phyloP scores from a whole-genome alignment of 1,139 yeast genomes.

The Pichia sp. region DNA sequence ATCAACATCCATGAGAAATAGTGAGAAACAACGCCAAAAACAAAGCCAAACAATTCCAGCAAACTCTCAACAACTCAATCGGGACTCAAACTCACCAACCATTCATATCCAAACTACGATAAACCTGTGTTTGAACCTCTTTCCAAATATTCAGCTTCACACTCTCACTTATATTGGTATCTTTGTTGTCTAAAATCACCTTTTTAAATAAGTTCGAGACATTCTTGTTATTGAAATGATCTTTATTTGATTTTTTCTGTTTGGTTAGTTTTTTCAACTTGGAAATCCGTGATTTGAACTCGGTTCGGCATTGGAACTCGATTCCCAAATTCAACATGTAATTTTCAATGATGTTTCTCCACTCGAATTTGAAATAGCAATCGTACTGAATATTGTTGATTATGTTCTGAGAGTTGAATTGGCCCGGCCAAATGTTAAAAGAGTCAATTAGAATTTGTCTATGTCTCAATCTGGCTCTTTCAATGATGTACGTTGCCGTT shows the following conservation, averaged over 20 bases:
- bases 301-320: constrained; percentile 58
- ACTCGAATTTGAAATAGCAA: constrained; percentile 32
- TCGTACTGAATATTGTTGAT: constrained; percentile 14
- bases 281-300: constrained; percentile 37
- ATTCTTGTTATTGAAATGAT: constrained; percentile 5
- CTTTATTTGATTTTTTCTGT: constrained; percentile 2
- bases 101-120: constrained; percentile 31
- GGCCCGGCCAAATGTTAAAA: constrained; percentile 16
- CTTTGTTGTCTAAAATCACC: constrained; percentile 17
- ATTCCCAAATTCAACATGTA: constrained; percentile 55
- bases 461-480: constrained; percentile 46
- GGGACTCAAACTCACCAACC: constrained; percentile 6
- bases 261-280: constrained; percentile 18
- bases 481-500: constrained; percentile 52
- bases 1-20: too few species aligned
- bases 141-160: constrained; percentile 54
- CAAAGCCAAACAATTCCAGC: neutral
- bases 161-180: constrained; percentile 33
- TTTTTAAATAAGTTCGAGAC: constrained; percentile 15
- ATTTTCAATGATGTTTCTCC: constrained; percentile 64
- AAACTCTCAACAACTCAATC: too few species aligned
- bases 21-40: too few species aligned
- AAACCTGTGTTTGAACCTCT: constrained; percentile 48
- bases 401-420: constrained; percentile 14
- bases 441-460: constrained; percentile 24